A percentile compares a stretch with the other conserved stretches of the same genome.
phyloP scores from a whole-genome alignment of 2,329 filamentous ascomycete species.

The Metarhizium rileyi region DNA sequence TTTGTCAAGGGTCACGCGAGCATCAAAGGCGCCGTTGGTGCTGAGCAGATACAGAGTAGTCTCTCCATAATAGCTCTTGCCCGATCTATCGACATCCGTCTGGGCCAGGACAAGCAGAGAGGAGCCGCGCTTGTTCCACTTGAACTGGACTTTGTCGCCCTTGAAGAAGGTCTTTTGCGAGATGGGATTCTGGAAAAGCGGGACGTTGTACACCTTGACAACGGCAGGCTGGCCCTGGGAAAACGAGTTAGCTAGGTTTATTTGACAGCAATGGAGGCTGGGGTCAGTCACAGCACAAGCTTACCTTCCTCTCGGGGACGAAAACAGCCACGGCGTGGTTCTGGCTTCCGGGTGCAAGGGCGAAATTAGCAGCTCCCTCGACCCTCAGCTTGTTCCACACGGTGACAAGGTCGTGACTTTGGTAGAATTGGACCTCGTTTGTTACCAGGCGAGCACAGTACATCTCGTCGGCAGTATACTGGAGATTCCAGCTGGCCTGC shows the following conservation, averaged over 20 bases:
- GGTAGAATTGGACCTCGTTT: constrained; percentile 96
- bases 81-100: constrained; percentile 95
- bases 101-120: constrained; percentile 90
- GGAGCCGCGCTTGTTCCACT: constrained; percentile 92
- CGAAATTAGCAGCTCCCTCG: constrained; percentile 84
- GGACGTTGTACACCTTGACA: constrained; percentile 90
- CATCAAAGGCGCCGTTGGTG: constrained; percentile 85
- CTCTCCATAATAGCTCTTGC: constrained; percentile 99
- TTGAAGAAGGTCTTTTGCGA: constrained; percentile 99
- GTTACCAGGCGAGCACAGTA: constrained; percentile 89
- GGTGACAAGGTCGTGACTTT: constrained; percentile 72
- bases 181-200: constrained; percentile 70
- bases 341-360: constrained; percentile 71
- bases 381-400: constrained; percentile 94
- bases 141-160: constrained; percentile 95
- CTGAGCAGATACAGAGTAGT: constrained; percentile 94
- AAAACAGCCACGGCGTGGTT: constrained; percentile 92
- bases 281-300: constrained; percentile 11
- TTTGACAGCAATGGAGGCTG: no score
- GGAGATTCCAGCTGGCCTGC: constrained; percentile 92
- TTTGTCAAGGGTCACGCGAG: constrained; percentile 85
- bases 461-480: constrained; percentile 89
- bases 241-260: not conserved
- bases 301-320: constrained; percentile 86
- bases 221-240: constrained; percentile 78